These are phyloP conservation scores for Hypoxylon sp. DNA, from an alignment of 2,329 filamentous ascomycete species.

Conservation along the genomic window DNA sequence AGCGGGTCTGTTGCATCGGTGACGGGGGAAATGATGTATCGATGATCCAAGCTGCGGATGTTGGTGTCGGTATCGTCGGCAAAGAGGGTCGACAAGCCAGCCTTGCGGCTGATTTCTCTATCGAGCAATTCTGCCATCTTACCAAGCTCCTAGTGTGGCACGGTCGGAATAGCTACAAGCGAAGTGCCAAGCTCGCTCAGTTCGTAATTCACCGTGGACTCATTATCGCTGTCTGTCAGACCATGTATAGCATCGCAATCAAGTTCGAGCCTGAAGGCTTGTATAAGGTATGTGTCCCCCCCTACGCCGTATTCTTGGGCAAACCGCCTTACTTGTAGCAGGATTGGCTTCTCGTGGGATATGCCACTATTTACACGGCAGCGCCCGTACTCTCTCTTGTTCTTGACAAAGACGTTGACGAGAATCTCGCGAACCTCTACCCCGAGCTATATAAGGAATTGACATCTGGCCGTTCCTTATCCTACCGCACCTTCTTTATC, in stretches of 20 bases:
- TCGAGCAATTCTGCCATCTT: conserved; percentile 93
- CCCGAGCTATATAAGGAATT: conserved; percentile 98
- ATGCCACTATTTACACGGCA: conserved; percentile 96
- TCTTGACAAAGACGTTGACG: conserved; percentile 94
- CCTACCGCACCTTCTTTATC: conserved; percentile 94
- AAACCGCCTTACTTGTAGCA: conserved; percentile 54
- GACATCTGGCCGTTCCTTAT: conserved; percentile 87
- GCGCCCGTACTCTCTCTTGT: conserved; percentile 93
- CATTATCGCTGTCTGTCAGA: conserved; percentile 96
- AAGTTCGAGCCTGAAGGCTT: conserved; percentile 94
- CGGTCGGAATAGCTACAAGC: conserved; percentile 96
- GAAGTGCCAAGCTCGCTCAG: conserved; percentile 93
- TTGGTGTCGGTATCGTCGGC: conserved; percentile 97
- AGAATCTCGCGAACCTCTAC: conserved; percentile 92
- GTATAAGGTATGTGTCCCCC: conserved; percentile 73
- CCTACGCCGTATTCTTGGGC: conserved; percentile 3
- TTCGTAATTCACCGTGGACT: conserved; percentile 98
- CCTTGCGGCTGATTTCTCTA: conserved; percentile 95
- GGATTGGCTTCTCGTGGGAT: conserved; percentile 97
- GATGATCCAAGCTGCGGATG: conserved; percentile 99
- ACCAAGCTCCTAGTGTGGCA: conserved; percentile 99
- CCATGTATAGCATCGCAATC: conserved; percentile 94
- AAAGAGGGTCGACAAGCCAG: conserved; percentile 97
- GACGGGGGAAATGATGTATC: conserved; percentile 98
- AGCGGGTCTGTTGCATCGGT: conserved; percentile 96